Percentiles rank a stretch among this genome's conserved stretches.
Conservation (phyloP, 305 asterid genomes). For the Lippia alba region DNA sequence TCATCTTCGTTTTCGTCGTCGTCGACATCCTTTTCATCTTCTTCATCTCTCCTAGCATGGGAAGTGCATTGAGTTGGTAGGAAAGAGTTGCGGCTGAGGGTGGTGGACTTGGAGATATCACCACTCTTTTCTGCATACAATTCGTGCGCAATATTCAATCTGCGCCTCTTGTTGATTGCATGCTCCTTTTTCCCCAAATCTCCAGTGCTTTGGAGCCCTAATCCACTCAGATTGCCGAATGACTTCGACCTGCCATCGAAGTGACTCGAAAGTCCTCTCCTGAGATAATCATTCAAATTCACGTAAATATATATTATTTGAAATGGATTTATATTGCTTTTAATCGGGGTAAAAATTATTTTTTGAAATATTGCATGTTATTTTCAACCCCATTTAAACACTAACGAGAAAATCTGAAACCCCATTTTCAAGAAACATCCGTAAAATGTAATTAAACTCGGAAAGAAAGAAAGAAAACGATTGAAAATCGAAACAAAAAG, state of each 20-base stretch:
- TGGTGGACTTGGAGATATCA: neutral
- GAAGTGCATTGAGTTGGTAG: neutral
- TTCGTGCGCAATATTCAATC: conserved; percentile 16
- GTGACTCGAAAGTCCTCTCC: conserved; percentile 23
- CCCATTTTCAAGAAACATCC: too few relatives aligned
- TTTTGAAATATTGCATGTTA: too few relatives aligned
- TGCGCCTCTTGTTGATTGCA: conserved; percentile 16
- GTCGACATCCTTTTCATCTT: neutral
- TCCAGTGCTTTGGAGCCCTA: neutral
- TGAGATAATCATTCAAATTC: neutral
- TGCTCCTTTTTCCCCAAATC: conserved; percentile 13
- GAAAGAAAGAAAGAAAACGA: neutral
- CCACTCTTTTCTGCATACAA: neutral
- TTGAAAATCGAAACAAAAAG: neutral
- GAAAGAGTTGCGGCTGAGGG: neutral
- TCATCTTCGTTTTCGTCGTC: neutral
- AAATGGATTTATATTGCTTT: too few relatives aligned
- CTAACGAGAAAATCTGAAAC: too few relatives aligned
- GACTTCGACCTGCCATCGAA: conserved; percentile 26
- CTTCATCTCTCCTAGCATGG: neutral
- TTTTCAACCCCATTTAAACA: too few relatives aligned
- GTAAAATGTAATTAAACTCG: too few relatives aligned
- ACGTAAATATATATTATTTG: neutral
- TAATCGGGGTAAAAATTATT: too few relatives aligned
- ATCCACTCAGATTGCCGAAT: neutral